phyloP scores from a whole-genome alignment of 2,329 filamentous ascomycete species.

The Blastomyces emzantsi region DNA sequence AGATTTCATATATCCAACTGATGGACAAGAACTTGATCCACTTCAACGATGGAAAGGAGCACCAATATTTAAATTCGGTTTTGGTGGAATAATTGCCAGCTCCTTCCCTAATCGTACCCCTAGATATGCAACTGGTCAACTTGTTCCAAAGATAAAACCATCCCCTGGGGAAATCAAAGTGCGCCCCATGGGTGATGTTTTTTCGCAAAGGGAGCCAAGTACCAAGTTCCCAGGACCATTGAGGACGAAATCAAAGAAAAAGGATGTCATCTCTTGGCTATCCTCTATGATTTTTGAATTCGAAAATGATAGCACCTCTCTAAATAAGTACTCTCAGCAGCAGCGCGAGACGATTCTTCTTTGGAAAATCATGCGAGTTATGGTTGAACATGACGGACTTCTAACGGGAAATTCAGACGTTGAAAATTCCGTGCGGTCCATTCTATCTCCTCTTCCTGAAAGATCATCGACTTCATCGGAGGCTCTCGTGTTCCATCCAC shows the following conservation, averaged over 20 bases:
- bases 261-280: conserved; percentile 79
- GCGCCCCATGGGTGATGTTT: conserved; percentile 62
- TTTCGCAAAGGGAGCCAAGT: conserved; percentile 62
- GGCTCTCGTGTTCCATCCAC: conserved; percentile 19
- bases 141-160: conserved; percentile 67
- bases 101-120: conserved; percentile 85
- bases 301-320: conserved; percentile 47
- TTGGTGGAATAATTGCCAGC: conserved; percentile 72
- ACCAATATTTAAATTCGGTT: conserved; percentile 79
- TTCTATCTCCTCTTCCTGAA: conserved; percentile 56
- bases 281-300: conserved; percentile 63
- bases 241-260: conserved; percentile 88
- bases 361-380: conserved; percentile 74
- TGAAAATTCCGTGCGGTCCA: conserved; percentile 63
- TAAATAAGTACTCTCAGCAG: conserved; percentile 45
- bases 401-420: conserved; percentile 65
- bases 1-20: conserved; percentile 48
- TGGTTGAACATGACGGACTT: conserved; percentile 78
- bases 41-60: conserved; percentile 85
- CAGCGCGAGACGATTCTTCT: conserved; percentile 65
- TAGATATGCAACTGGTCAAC: conserved; percentile 67
- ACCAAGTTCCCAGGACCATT: conserved; percentile 84
- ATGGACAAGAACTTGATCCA: conserved; percentile 56
- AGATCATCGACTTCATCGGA: conserved; percentile 23
- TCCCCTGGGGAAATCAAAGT: conserved; percentile 73